Conservation (phyloP, 306 rosid genomes). For the Prunus mume region DNA sequence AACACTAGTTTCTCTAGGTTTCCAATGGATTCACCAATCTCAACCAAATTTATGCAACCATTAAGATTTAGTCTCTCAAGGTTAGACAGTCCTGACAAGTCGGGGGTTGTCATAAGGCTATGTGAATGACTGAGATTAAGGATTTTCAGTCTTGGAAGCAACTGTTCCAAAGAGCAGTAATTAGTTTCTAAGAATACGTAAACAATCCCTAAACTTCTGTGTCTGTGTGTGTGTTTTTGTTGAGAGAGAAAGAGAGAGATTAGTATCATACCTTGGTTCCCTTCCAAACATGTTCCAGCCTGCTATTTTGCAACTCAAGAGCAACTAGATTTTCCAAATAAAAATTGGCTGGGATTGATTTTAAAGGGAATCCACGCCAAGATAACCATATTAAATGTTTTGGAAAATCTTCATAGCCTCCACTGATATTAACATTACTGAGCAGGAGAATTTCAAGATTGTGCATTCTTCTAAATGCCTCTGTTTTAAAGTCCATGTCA, state of each 20-base stretch:
- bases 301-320: slow-evolving; percentile 1
- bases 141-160: slow-evolving; percentile 3
- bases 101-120: not conserved
- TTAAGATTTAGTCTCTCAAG: slow-evolving; percentile 1
- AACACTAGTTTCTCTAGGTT: not conserved
- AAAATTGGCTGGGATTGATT: slow-evolving; percentile 1
- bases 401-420: slow-evolving; percentile 1
- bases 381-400: not conserved
- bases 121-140: slow-evolving; percentile 14
- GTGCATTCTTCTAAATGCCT: slow-evolving; percentile 3
- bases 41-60: slow-evolving; percentile 1
- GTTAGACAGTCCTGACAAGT: slow-evolving; percentile 2
- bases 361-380: slow-evolving; percentile 12
- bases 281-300: not conserved
- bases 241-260: not conserved
- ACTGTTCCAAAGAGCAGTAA: not conserved
- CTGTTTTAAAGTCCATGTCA: not conserved
- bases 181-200: not conserved
- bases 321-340: not conserved
- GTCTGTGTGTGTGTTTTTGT: too few species aligned
- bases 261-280: not conserved
- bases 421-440: not conserved
- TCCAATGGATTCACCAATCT: slow-evolving; percentile 4
- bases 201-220: not conserved
- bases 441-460: slow-evolving; percentile 4